Percentiles rank a stretch among this genome's conserved stretches.
phyloP scores from a whole-genome alignment of 1,284 basidiomycete species.

The Limonomyces culmigenus region DNA sequence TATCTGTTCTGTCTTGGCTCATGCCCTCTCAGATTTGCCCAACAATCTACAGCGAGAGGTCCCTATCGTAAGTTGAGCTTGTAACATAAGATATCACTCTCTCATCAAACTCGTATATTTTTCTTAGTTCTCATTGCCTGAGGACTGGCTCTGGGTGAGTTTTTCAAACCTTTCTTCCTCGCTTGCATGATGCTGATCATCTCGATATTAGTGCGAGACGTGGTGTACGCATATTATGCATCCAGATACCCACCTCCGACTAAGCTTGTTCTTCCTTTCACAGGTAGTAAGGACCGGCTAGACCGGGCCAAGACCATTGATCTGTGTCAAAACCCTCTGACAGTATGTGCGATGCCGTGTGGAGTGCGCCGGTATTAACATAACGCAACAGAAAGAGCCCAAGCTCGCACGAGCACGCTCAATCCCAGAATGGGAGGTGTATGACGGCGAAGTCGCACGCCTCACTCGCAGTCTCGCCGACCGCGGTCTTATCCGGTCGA shows the following conservation, averaged over 20 bases:
- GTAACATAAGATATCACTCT: too few species aligned
- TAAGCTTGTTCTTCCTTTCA: slow-evolving; percentile 8
- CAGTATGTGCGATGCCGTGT: slow-evolving; percentile 30
- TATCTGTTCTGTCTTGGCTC: background rate
- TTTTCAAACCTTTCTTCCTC: slow-evolving; percentile 1
- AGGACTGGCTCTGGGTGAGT: slow-evolving; percentile 87
- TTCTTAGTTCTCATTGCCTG: slow-evolving; percentile 61
- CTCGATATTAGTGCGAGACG: slow-evolving; percentile 50
- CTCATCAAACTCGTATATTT: background rate
- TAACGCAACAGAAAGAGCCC: slow-evolving; percentile 73
- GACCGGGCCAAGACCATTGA: slow-evolving; percentile 80
- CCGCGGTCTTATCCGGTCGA: slow-evolving; percentile 44
- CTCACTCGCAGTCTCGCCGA: slow-evolving; percentile 56
- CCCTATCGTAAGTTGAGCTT: slow-evolving; percentile 53
- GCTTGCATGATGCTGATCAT: background rate
- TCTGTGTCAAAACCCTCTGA: slow-evolving; percentile 83
- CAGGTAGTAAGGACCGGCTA: slow-evolving; percentile 66
- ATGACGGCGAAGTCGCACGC: slow-evolving; percentile 65
- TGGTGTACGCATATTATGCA: slow-evolving; percentile 54
- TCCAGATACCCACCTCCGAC: background rate
- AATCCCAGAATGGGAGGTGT: slow-evolving; percentile 95
- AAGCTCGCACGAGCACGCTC: slow-evolving; percentile 85
- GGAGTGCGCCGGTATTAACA: background rate
- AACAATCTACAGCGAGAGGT: slow-evolving; percentile 82
- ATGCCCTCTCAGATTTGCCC: slow-evolving; percentile 50